phyloP scores from a whole-genome alignment of 2,329 filamentous ascomycete genomes.

The Clonostachys sp. region DNA sequence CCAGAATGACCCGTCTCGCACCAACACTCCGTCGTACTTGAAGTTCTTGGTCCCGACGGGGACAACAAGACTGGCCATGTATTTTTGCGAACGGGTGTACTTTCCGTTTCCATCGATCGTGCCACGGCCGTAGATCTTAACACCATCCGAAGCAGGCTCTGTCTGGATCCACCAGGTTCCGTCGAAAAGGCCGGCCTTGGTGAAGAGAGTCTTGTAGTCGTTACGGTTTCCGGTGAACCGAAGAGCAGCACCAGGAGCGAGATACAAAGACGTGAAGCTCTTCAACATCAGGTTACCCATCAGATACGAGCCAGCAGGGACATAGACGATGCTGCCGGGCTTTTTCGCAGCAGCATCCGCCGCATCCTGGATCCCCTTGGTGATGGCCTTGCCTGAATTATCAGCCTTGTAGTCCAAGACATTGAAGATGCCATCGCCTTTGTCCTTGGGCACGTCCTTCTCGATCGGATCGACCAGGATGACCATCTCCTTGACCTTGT shows the following conservation, averaged over 20 bases:
- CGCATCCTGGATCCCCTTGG: not conserved
- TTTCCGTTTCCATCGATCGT: slow-evolving; percentile 1
- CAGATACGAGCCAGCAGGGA: not conserved
- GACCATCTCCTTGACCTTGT: slow-evolving; percentile 1
- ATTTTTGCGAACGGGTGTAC: not conserved
- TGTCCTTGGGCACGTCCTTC: not conserved
- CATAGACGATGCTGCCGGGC: slow-evolving; percentile 1
- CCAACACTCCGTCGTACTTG: not conserved
- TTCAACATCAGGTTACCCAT: not conserved
- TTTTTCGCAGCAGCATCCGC: not conserved
- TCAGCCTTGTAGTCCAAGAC: not conserved
- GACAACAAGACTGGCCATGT: not conserved
- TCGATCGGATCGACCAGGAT: slow-evolving; percentile 1
- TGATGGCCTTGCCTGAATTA: not conserved
- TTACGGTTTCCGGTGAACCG: slow-evolving; percentile 1
- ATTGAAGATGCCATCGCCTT: not conserved
- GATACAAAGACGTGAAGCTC: not conserved
- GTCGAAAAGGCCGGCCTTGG: not conserved
- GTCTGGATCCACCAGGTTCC: slow-evolving; percentile 3
- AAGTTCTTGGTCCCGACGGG: slow-evolving; percentile 1
- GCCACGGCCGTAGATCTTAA: slow-evolving; percentile 1
- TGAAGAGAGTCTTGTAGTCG: slow-evolving; percentile 2
- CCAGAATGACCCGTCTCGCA: slow-evolving; percentile 1
- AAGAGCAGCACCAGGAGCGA: not conserved
- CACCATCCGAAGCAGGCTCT: not conserved